Conservation (phyloP, 2,329 filamentous ascomycete genomes). For the Colletotrichum lini region DNA sequence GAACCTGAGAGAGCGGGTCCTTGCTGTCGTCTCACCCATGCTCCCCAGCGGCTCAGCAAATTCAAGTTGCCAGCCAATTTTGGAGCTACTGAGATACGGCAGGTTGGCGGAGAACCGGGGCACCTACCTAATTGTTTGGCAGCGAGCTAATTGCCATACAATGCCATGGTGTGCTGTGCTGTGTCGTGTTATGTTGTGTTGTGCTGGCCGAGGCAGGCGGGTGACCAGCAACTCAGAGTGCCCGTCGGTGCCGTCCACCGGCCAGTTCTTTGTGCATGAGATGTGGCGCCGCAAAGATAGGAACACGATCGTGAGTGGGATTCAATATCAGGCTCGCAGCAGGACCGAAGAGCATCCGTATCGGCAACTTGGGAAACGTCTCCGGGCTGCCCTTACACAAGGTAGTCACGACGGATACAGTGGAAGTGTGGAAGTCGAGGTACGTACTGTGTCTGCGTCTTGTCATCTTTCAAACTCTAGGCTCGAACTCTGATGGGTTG, state of each 20-base stretch:
- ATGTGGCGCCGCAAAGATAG: not conserved
- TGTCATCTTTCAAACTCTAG: constrained; percentile 8
- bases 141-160: too few relatives aligned
- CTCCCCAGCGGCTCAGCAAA: constrained; percentile 35
- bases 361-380: not conserved
- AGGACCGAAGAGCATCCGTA: not conserved
- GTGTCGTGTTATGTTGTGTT: too few relatives aligned
- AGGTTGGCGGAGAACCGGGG: not conserved
- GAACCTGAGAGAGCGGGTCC: constrained; percentile 30
- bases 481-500: not conserved
- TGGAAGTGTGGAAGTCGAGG: not conserved
- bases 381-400: not conserved
- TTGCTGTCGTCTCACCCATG: constrained; percentile 17
- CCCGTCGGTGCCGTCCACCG: not conserved
- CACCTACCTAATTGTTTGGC: not conserved
- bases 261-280: not conserved
- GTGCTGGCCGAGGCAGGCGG: too few relatives aligned
- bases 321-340: not conserved
- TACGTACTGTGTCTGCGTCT: constrained; percentile 6
- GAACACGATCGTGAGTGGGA: not conserved
- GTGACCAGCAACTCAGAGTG: too few relatives aligned
- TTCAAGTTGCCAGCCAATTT: not conserved
- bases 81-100: not conserved
- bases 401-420: not conserved
- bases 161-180: too few relatives aligned